Percentiles rank a stretch among this genome's conserved stretches.
Conservation (phyloP, 2,329 filamentous ascomycete genomes). For the Trichoderma citrinoviride region DNA sequence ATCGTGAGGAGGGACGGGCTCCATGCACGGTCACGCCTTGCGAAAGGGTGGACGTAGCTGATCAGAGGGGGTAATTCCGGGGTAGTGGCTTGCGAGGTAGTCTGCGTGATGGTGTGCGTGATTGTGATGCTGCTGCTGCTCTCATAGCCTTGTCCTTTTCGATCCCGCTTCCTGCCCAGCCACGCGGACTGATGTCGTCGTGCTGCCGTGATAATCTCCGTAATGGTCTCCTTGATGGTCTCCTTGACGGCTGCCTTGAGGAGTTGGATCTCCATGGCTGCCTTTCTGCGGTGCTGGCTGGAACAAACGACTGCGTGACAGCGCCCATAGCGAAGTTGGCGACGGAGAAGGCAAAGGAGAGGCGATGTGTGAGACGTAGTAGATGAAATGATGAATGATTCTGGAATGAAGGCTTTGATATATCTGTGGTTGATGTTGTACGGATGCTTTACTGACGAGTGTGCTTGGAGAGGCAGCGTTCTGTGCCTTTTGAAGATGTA, state of each 20-base stretch:
- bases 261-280: neutral
- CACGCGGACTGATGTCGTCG: neutral
- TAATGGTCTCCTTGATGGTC: neutral
- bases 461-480: too few species aligned
- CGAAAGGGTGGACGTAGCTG: neutral
- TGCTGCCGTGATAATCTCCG: neutral
- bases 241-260: neutral
- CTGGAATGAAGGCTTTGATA: neutral
- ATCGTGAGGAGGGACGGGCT: neutral
- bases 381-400: neutral
- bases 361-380: neutral
- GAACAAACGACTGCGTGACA: neutral
- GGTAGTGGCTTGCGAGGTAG: neutral
- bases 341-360: neutral
- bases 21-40: neutral
- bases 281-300: neutral
- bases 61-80: neutral
- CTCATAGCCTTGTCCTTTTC: neutral
- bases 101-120: neutral
- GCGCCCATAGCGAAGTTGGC: constrained; percentile 23
- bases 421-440: neutral
- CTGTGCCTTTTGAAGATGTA: too few species aligned
- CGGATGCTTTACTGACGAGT: neutral
- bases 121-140: neutral
- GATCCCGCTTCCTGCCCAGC: neutral